phyloP scores from a whole-genome alignment of 2,329 filamentous ascomycete species.

The Aspergillus neoniger region DNA sequence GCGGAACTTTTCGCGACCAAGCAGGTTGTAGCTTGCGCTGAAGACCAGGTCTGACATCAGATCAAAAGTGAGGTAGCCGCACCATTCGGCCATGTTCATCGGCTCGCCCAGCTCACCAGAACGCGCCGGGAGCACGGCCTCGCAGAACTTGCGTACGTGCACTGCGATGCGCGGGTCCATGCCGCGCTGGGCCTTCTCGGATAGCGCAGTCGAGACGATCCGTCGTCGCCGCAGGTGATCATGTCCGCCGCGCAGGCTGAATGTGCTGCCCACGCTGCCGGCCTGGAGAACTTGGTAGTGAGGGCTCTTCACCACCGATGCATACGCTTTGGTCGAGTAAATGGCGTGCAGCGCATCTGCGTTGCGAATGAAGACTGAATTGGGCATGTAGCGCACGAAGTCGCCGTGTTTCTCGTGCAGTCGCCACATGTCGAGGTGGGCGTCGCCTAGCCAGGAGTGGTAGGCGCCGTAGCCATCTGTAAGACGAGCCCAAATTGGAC shows the following conservation, averaged over 20 bases:
- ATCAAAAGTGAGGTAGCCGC: constrained; percentile 48
- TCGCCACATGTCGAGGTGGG: constrained; percentile 30
- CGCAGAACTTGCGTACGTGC: background rate
- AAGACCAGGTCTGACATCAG: constrained; percentile 49
- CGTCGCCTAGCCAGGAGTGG: constrained; percentile 27
- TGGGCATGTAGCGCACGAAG: background rate
- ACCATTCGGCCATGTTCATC: background rate
- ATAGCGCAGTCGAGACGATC: background rate
- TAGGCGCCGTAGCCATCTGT: constrained; percentile 49
- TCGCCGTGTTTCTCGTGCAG: constrained; percentile 35
- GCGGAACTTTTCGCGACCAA: constrained; percentile 14
- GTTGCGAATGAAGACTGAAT: background rate
- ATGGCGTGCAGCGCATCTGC: background rate
- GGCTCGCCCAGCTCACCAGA: background rate
- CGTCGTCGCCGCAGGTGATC: background rate
- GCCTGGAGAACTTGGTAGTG: background rate
- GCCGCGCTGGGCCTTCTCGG: background rate
- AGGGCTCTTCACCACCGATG: background rate
- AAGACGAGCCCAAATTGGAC: constrained; percentile 51
- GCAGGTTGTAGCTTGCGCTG: constrained; percentile 11
- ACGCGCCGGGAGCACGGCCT: background rate
- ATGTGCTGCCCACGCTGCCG: background rate
- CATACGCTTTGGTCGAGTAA: background rate
- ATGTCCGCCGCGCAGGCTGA: background rate
- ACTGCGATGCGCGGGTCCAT: background rate